phyloP scores from a whole-genome alignment of 2,329 filamentous ascomycete species.

The Aspergillus felis region DNA sequence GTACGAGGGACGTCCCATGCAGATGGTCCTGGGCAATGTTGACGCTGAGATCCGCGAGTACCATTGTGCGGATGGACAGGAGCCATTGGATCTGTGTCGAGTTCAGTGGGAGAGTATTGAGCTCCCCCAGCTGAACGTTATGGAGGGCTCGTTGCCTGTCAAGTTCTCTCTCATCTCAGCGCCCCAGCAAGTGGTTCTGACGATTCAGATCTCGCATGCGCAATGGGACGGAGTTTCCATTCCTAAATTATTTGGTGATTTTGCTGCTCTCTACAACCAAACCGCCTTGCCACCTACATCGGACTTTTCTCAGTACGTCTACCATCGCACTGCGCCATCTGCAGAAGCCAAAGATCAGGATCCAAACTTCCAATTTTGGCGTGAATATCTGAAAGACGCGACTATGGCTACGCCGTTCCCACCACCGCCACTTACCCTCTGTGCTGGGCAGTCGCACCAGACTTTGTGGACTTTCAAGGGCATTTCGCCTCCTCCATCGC shows the following conservation, averaged over 20 bases:
- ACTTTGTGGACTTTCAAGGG: not conserved
- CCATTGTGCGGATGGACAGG: not conserved
- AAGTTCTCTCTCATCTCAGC: not conserved
- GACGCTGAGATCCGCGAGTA: not conserved
- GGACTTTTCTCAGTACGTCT: not conserved
- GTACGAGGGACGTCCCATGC: not conserved
- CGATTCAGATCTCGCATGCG: not conserved
- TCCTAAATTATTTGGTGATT: not conserved
- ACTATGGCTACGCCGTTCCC: not conserved
- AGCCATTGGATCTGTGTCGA: not conserved
- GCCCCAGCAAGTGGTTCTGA: not conserved
- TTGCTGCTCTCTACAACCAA: not conserved
- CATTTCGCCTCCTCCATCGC: not conserved
- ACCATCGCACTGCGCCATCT: not conserved
- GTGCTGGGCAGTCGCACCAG: not conserved
- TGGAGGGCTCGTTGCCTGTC: not conserved
- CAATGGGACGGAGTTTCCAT: not conserved
- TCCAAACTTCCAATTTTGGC: not conserved
- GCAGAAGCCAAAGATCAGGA: not conserved
- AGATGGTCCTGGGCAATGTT: not conserved
- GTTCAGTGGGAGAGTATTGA: not conserved
- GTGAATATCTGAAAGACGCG: not conserved
- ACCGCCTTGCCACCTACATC: not conserved
- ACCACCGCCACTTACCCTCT: not conserved
- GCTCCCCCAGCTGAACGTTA: not conserved